Percentiles rank a stretch among this genome's conserved stretches.
These are phyloP conservation scores for Penicillium canariense DNA, from an alignment of 495 filamentous ascomycete genomes.

Conservation along the genomic window DNA sequence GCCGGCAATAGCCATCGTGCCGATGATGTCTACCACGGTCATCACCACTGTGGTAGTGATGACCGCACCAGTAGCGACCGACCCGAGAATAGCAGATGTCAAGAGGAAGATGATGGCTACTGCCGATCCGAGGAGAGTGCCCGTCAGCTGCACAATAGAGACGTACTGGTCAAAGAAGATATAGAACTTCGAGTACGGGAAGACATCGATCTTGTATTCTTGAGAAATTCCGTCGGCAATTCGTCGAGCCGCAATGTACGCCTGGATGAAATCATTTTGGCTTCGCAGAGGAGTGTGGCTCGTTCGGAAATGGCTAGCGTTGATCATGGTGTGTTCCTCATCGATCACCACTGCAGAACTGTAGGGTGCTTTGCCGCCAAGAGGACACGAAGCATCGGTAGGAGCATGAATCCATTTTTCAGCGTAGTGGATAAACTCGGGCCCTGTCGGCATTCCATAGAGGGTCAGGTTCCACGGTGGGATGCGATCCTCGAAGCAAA, in stretches of 20 bases:
- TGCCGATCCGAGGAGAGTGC: constrained; percentile 74
- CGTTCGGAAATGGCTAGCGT: constrained; percentile 87
- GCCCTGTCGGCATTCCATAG: constrained; percentile 84
- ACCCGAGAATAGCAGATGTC: constrained; percentile 76
- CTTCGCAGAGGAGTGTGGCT: constrained; percentile 79
- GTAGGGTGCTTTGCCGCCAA: constrained; percentile 86
- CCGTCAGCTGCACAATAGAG: constrained; percentile 74
- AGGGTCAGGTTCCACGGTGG: constrained; percentile 87
- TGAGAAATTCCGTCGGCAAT: constrained; percentile 72
- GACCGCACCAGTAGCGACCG: constrained; percentile 73
- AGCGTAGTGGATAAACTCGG: constrained; percentile 84
- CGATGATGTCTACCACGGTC: constrained; percentile 92
- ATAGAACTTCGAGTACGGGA: constrained; percentile 95
- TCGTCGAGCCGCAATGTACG: constrained; percentile 85
- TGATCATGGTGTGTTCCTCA: constrained; percentile 56
- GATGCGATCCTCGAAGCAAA: constrained; percentile 73
- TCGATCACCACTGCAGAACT: constrained; percentile 82
- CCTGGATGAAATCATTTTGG: constrained; percentile 90
- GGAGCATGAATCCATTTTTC: constrained; percentile 78
- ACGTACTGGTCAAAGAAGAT: constrained; percentile 99
- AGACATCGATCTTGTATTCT: constrained; percentile 70
- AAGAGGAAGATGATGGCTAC: constrained; percentile 79
- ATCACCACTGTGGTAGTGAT: constrained; percentile 84
- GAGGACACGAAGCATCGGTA: constrained; percentile 76
- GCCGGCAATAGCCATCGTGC: constrained; percentile 82